Evolutionary conservation across 345 rosid species (phyloP), one percentile per base, ranked within the genome.

Genomic region (Populus simonii): DNA sequence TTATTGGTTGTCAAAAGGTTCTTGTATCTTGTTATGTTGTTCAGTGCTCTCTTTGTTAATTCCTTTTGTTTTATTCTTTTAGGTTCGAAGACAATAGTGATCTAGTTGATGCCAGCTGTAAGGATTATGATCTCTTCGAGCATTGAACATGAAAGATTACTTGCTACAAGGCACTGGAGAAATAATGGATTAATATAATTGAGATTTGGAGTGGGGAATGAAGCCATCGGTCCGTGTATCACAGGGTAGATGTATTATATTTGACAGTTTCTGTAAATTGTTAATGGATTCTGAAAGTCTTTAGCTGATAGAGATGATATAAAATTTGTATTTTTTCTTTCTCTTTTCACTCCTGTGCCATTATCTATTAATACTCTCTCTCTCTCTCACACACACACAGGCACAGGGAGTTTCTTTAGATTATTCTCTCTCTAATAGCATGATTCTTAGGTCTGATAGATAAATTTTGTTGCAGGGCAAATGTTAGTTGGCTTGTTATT

Each of bases 221-320:
- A 87, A 87, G 90, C 90, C 83, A 80, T 80, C 66, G 90, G 90
- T 87, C 90, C 90, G 86, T 75, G 84, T 85, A 83, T 86, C 73
- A 49, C 84, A 84, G 85, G 73, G 49, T 78, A 84, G 72, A 76
- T 79, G 79, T 83, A 79, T 62, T 69, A 79, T 83, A 77, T 86
- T 71, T 77, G 72, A 74, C 74, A 70, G 66, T 74, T 74, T 59
- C 59, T 85, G 88, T 85, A 87, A 83, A 87, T 79, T 72, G 10
- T 68, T 47, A 38, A 73, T 74, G 74, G 73, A 35, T 72, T 83
- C 62, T 76, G 63, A 49, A 76, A 79, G 70, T 77, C n/a, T 76
- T 81, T 65, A 68, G 83, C 74, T 78, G 25, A 73, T 78, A 79
- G 84, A 78, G 65, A 79, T 75, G 29, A 33, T 79, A 53, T 66